Conservation (phyloP, 164 flowering plant genomes). For the Stephania yunnanensis region DNA sequence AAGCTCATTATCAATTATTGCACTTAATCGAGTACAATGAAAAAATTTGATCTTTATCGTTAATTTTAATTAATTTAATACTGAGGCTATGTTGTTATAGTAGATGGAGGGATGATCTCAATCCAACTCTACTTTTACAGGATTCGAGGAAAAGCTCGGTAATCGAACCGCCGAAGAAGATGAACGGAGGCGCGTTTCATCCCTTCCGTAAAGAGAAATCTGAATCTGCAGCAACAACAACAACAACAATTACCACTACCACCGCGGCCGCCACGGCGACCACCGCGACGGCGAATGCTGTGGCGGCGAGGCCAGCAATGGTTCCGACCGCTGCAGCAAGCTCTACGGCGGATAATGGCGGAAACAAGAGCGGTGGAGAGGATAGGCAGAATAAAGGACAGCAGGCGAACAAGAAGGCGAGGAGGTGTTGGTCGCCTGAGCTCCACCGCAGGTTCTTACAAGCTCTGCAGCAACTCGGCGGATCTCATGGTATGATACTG, state of each 20-base stretch:
- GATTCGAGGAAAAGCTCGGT: slow-evolving; percentile 9
- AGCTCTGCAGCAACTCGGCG: slow-evolving; percentile 88
- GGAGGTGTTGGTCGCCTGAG: slow-evolving; percentile 92
- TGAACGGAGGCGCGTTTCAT: slow-evolving; percentile 58
- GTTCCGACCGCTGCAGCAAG: slow-evolving; percentile 30
- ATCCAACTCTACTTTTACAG: not conserved
- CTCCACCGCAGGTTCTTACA: slow-evolving; percentile 68
- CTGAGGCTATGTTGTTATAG: too few relatives aligned
- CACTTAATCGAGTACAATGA: too few relatives aligned
- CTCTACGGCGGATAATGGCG: slow-evolving; percentile 31
- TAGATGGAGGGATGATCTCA: too few relatives aligned
- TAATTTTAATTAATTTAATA: too few relatives aligned
- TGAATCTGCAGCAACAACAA: slow-evolving; percentile 5
- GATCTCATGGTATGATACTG: slow-evolving; percentile 55
- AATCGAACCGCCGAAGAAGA: slow-evolving; percentile 43
- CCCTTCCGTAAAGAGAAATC: slow-evolving; percentile 40
- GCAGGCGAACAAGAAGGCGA: slow-evolving; percentile 41
- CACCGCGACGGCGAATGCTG: not conserved
- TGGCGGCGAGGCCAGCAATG: not conserved
- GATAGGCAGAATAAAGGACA: slow-evolving; percentile 16
- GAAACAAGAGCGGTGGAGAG: slow-evolving; percentile 24
- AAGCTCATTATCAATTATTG: too few relatives aligned
- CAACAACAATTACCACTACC: not conserved
- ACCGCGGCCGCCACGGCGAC: not conserved
- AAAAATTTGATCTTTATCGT: too few relatives aligned